Evolutionary conservation across 129 eudicot species (phyloP), one percentile per base, ranked within the genome.

Genomic region (Flaveria ramosissima): DNA sequence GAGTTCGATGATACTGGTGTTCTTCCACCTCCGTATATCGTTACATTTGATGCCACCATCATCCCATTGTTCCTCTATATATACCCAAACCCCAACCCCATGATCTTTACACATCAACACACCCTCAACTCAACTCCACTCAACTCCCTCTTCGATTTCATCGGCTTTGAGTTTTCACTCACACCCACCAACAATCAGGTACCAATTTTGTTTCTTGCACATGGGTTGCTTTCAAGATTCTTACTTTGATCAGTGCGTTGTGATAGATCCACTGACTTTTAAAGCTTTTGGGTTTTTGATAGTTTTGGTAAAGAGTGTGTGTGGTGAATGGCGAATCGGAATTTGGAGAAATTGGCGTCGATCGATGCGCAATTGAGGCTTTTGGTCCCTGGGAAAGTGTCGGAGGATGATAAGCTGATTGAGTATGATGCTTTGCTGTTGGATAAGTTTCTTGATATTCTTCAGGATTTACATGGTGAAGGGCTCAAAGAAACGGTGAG

Each of bases 361-460:
- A 94, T 94, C 65, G 99, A 94, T 80, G 99, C 99, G 45, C 99
- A 91, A 41, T 80, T 91, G 85, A 86, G 99, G 89, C 88, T 84
- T 57, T 83, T 94, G 78, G 99, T 89, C 0, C 99, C 99, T n/a
- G 88, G 83, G 0, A 94, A 89, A 83, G 96, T 94, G 9, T 94
- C 97, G 6, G 97, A 94, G 41, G 99, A 94, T 84, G 97, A 91
- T 68, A 94, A 94, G 86, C 91, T 94, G 43, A 88, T 94, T 14
- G 96, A 94, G 84, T 91, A 94, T 60, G 99, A 94, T 78, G 97
- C 98, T 70, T 72, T 94, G 83, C 86, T 91, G 75, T 71, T 94
- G 78, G 98, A 94, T 73, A 89, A 93, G 24, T 94, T 94, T 80
- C 93, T 94, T 72, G 97, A 94, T 73, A 91, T 94, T 82, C 96